phyloP scores from a whole-genome alignment of 2,329 filamentous ascomycete genomes.

The Chaetomiaceae sp. region DNA sequence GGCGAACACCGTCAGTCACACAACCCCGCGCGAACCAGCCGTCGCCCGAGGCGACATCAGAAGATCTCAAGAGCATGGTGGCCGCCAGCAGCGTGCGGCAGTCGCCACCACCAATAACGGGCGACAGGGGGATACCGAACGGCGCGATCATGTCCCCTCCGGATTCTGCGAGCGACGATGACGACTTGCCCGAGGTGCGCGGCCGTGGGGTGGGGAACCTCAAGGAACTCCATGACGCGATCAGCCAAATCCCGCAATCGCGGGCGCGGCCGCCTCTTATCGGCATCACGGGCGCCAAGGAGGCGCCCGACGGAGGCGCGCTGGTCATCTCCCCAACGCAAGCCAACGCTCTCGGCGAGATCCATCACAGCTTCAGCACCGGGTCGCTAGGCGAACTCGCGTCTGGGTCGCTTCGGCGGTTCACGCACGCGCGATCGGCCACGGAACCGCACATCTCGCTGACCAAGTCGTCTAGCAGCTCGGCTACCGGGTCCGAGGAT shows the following conservation, averaged over 20 bases:
- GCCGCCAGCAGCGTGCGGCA: conserved; percentile 63
- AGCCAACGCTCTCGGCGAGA: conserved; percentile 30
- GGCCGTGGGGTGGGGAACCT: conserved; percentile 44
- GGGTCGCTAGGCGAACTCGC: conserved; percentile 38
- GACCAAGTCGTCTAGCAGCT: conserved; percentile 43
- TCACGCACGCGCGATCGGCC: conserved; percentile 47
- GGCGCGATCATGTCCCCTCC: conserved; percentile 88
- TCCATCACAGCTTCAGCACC: conserved; percentile 45
- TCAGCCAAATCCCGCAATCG: conserved; percentile 69
- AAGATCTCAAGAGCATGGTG: conserved; percentile 42
- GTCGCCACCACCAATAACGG: conserved; percentile 75
- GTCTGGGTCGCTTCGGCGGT: conserved; percentile 33
- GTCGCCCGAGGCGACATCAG: conserved; percentile 45
- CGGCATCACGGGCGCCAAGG: conserved; percentile 10
- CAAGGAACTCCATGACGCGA: conserved; percentile 72
- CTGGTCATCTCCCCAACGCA: conserved; percentile 34
- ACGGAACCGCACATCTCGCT: conserved; percentile 49
- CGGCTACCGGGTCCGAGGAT: conserved; percentile 51
- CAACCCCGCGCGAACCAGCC: conserved; percentile 31
- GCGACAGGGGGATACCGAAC: conserved; percentile 65
- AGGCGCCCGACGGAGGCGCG: conserved; percentile 30
- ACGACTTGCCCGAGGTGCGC: conserved; percentile 45
- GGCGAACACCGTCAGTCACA: conserved; percentile 48
- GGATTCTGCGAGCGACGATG: conserved; percentile 80
- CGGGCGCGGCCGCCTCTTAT: conserved; percentile 50